Evolutionary conservation across 2,329 filamentous ascomycete species (phyloP), one percentile per base, ranked within the genome.

Genomic region (Plenodomus biglobosus): DNA sequence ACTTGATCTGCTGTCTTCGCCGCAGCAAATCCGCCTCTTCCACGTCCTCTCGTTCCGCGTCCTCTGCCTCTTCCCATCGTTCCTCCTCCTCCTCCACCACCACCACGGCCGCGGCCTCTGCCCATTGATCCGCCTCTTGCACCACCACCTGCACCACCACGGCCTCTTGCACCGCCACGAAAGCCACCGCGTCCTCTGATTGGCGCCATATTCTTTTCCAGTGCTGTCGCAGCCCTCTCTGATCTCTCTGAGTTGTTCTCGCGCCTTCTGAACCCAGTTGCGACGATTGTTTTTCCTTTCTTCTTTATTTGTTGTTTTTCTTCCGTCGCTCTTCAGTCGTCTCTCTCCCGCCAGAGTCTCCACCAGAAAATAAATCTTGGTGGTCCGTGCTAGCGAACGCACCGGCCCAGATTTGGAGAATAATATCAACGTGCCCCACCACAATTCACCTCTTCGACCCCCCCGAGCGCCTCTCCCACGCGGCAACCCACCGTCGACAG

Each of bases 331-430:
- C n/a, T n/a, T n/a, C n/a, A n/a, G n/a, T n/a, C n/a, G n/a, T n/a
- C n/a, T 24, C 24, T 37, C 30, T 13, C 7, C 13, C 18, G 15
- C 3, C 38, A 51, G 53, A 40, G 44, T 45, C 42, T 19, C 52
- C 48, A 39, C 50, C 53, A 56, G 49, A 56, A 55, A 59, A 59
- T 50, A 49, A 53, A 50, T 55, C 38, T 38, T 35, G 43, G 38
- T 58, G 64, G 64, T 46, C 66, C 64, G 64, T 63, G 65, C 65
- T 55, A 60, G 55, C 55, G 60, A 55, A 52, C 51, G 58, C 63
- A 66, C 61, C 56, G 55, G 59, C 58, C 59, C 63, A 68, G 61
- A 64, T 58, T 66, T 68, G 59, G 53, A 49, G 51, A 57, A 61
- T 44, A 66, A 67, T 66, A 67, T 66, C 63, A 51, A 18, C 48